Evolutionary conservation across 345 rosid species (phyloP), one percentile per base, ranked within the genome.

Genomic region (Ceriops tagal): DNA sequence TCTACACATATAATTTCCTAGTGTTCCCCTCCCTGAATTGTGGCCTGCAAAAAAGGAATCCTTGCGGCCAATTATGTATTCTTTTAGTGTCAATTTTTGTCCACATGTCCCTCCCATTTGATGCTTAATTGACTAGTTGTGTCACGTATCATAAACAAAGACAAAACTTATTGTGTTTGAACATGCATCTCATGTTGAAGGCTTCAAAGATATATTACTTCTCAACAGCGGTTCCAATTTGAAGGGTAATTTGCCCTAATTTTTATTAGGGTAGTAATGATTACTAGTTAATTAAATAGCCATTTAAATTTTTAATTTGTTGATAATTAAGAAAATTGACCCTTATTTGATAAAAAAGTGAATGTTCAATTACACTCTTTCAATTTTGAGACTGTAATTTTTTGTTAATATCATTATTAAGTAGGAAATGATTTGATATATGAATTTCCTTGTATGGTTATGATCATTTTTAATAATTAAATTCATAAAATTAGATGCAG

Each of bases 181-280:
- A 77, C 43, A 53, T 13, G 46, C 46, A 37, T 1, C 61, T 52
- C 18, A 51, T 46, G 43, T 57, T 75, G 37, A 68, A 64, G 67
- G 60, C 30, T 21, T 31, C 27, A 49, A 61, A 71, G 68, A 75
- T 81, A 77, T 53, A 31, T 59, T 11, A 58, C 75, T 66, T 81
- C 78, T 81, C 78, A 27, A 73, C 67, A 75, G 64, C 78, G 71
- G 79, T 75, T 83, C 87, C 73, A 76, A 61, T 64, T 67, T 53
- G 70, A 60, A 70, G 1, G 62, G n/a, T 68, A 65, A 16, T 65
- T 69, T 68, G 53, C 43, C 68, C 61, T 67, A 53, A 20, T 62
- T 74, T 77, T 77, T 75, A 57, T 64, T 18, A 39, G 68, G 13
- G 53, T 62, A 63, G 75, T 78, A 6, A 72, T 78, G 53, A 28